Conservation (phyloP, 805 yeast species). For the Saturnispora hagleri region DNA sequence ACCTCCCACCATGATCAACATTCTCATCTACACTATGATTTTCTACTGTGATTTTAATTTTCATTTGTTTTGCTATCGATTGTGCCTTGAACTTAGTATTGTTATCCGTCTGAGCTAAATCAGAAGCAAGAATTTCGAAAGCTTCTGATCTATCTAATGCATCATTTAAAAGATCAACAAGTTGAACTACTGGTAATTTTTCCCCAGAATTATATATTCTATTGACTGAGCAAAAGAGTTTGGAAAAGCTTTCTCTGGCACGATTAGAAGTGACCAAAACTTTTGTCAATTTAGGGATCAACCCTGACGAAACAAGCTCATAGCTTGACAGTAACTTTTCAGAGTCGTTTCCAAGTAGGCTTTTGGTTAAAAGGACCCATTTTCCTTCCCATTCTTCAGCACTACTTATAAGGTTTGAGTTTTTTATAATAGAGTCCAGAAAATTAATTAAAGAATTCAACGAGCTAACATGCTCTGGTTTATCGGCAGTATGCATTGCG, state of each 20-base stretch:
- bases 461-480: neutral
- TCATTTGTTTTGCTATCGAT: constrained; percentile 64
- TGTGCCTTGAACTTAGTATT: constrained; percentile 34
- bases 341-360: constrained; percentile 2
- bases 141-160: constrained; percentile 65
- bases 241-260: constrained; percentile 36
- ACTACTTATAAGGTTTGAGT: constrained; percentile 9
- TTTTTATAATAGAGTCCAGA: neutral
- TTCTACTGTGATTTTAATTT: constrained; percentile 39
- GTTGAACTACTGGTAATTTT: constrained; percentile 30
- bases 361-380: constrained; percentile 32
- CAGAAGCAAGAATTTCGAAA: constrained; percentile 50
- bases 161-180: constrained; percentile 59
- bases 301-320: constrained; percentile 64
- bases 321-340: constrained; percentile 48
- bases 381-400: constrained; percentile 26
- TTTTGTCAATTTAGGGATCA: constrained; percentile 36
- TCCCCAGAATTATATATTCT: constrained; percentile 24
- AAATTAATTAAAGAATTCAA: constrained; percentile 7
- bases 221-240: constrained; percentile 30
- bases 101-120: constrained; percentile 9
- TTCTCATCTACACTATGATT: neutral
- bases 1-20: constrained; percentile 3
- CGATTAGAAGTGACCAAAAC: constrained; percentile 27
- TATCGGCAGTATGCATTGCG: neutral